A percentile compares a stretch with the other conserved stretches of the same genome.
Conservation (phyloP, 1,139 yeast species). For the Pichia inconspicua region DNA sequence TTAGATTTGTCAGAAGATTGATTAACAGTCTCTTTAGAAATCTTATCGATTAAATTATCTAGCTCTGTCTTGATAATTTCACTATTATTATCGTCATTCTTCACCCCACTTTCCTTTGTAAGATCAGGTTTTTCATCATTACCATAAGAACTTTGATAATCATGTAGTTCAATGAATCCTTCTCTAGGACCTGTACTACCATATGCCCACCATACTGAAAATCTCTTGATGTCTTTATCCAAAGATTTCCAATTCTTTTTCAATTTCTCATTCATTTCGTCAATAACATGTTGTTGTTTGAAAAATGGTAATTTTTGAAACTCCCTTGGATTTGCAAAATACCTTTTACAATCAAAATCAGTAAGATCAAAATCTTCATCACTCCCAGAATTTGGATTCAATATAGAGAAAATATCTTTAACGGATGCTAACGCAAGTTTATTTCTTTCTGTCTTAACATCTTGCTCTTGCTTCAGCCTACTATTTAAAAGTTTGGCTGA, state of each 20-base stretch:
- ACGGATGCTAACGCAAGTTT: constrained; percentile 26
- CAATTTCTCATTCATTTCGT: constrained; percentile 42
- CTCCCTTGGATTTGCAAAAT: constrained; percentile 39
- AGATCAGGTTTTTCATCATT: constrained; percentile 1
- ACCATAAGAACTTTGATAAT: constrained; percentile 25
- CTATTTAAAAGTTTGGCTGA: constrained; percentile 19
- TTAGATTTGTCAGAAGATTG: constrained; percentile 7
- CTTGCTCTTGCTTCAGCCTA: constrained; percentile 21
- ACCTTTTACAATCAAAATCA: constrained; percentile 40
- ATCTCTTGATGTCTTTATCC: constrained; percentile 37
- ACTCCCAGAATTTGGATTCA: constrained; percentile 25
- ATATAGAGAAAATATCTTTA: constrained; percentile 25
- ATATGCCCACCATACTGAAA: constrained; percentile 51
- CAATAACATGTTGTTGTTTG: constrained; percentile 52
- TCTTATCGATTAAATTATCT: constrained; percentile 21
- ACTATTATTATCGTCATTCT: not conserved
- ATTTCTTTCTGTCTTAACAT: constrained; percentile 24
- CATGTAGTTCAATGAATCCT: constrained; percentile 39
- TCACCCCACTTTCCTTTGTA: not conserved
- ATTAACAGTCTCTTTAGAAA: constrained; percentile 32
- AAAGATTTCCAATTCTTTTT: constrained; percentile 48
- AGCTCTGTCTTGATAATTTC: constrained; percentile 6
- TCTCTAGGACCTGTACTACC: constrained; percentile 63
- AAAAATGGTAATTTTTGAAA: constrained; percentile 41
- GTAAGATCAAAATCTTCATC: constrained; percentile 37